phyloP scores from a whole-genome alignment of 345 rosid species.

The Triadica sebifera region DNA sequence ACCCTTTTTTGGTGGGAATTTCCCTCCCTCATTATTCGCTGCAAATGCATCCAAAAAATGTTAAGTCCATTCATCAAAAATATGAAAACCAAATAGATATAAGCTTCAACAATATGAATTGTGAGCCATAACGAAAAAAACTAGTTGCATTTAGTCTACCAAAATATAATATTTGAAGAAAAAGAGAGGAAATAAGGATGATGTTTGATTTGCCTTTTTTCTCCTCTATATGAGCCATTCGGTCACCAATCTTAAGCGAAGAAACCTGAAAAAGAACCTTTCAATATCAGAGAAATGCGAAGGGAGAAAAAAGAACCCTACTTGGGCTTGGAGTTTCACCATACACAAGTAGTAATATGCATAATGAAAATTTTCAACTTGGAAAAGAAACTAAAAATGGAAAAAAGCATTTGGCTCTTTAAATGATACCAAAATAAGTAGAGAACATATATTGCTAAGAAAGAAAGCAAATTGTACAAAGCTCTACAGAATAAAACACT shows the following conservation, averaged over 20 bases:
- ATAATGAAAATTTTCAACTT: neutral
- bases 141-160: neutral
- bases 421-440: neutral
- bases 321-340: neutral
- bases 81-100: neutral
- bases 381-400: neutral
- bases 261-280: slow-evolving; percentile 33
- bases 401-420: neutral
- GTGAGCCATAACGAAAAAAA: neutral
- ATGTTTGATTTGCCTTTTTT: slow-evolving; percentile 54
- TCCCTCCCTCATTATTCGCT: slow-evolving; percentile 24
- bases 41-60: neutral
- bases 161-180: neutral
- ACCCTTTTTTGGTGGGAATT: slow-evolving; percentile 16
- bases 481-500: neutral
- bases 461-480: neutral
- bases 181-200: neutral
- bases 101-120: neutral
- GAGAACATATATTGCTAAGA: neutral
- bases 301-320: neutral
- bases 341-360: neutral
- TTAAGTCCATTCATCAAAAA: neutral
- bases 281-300: neutral
- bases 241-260: slow-evolving; percentile 52
- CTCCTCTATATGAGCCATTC: slow-evolving; percentile 69